Evolutionary conservation across 1,139 yeast species (phyloP).

Genomic region (Blastobotrys buckinghamii): DNA sequence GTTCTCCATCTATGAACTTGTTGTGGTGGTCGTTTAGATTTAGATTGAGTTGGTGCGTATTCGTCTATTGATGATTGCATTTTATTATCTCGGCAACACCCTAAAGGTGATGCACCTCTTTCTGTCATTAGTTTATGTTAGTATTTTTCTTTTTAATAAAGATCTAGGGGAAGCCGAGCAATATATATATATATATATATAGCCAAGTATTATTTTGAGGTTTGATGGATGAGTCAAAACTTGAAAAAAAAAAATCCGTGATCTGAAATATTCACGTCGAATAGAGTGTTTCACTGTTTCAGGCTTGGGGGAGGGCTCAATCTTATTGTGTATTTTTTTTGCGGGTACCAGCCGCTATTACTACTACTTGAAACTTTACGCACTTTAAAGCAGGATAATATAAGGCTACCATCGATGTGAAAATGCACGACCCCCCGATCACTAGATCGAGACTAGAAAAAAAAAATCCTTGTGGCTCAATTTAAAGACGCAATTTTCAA

Average conservation of each 20-base stretch:
- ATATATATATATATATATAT: neutral
- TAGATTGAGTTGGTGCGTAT: slow-evolving; percentile 12
- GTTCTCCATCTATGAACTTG: slow-evolving; percentile 73
- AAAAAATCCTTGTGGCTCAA: too few species aligned
- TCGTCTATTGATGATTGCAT: slow-evolving; percentile 1
- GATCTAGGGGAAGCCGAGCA: too few species aligned
- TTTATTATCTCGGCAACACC: slow-evolving; percentile 5
- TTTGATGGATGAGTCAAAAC: neutral
- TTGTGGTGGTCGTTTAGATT: slow-evolving; percentile 17
- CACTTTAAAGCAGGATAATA: too few species aligned
- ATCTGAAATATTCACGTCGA: neutral
- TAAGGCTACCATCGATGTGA: too few species aligned
- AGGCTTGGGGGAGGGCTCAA: too few species aligned
- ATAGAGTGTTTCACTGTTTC: too few species aligned
- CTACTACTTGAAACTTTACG: too few species aligned
- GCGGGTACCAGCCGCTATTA: too few species aligned
- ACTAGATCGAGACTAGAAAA: neutral
- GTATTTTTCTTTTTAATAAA: too few species aligned
- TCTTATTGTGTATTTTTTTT: too few species aligned
- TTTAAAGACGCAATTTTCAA: neutral
- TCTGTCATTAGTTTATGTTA: neutral
- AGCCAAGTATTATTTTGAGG: neutral
- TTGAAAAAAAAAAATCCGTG: neutral
- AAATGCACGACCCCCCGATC: too few species aligned
- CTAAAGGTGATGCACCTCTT: slow-evolving; percentile 5